phyloP scores from a whole-genome alignment of 148 eudicot genomes.

The Salicornia ramosissima region DNA sequence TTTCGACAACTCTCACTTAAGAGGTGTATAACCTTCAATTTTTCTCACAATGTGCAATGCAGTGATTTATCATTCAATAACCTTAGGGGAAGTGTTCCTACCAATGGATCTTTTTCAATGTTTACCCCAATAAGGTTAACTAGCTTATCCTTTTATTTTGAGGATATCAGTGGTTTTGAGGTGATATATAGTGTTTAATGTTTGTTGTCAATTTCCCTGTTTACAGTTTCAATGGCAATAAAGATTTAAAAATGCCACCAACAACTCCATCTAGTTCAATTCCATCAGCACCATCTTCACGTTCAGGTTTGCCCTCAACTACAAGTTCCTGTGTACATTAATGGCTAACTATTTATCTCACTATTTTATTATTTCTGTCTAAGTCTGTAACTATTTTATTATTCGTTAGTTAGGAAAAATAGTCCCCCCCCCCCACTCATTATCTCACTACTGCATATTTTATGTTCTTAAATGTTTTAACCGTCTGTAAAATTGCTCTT shows the following conservation, averaged over 20 bases:
- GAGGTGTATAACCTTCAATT: conserved; percentile 11
- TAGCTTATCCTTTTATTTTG: conserved; percentile 2
- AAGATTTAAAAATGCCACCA: conserved; percentile 32
- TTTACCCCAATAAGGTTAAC: conserved; percentile 77
- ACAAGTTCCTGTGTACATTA: neutral
- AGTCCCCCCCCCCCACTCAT: neutral
- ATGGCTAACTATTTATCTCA: no score
- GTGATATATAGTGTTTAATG: conserved; percentile 13
- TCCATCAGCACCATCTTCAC: conserved; percentile 33
- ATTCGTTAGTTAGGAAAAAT: neutral
- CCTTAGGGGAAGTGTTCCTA: conserved; percentile 52
- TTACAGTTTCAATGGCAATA: conserved; percentile 62
- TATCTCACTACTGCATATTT: neutral
- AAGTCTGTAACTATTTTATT: neutral
- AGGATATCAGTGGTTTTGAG: neutral
- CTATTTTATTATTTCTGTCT: no score
- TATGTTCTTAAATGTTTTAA: neutral
- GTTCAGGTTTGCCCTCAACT: conserved; percentile 40
- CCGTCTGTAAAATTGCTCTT: neutral
- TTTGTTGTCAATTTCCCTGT: conserved; percentile 11
- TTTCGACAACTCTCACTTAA: neutral
- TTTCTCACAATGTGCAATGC: conserved; percentile 23
- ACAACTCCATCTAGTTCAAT: conserved; percentile 34
- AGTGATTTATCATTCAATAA: conserved; percentile 75
- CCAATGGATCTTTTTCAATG: conserved; percentile 73